Conservation (phyloP, 2,329 filamentous ascomycete species). For the Seiridium cupressi region DNA sequence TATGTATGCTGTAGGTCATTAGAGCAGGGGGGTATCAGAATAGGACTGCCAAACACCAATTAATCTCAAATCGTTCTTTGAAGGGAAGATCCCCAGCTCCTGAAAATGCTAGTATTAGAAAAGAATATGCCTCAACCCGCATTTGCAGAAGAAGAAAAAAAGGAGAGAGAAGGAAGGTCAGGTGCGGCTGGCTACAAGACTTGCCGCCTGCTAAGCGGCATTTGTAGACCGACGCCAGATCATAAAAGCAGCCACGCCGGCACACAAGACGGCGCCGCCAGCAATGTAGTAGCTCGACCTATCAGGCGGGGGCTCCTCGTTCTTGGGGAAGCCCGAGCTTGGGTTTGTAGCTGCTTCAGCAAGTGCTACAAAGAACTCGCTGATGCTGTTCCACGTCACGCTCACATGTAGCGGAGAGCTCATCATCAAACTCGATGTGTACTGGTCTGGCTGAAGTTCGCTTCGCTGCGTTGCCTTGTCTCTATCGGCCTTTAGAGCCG, state of each 20-base stretch:
- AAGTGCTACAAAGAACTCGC: conserved; percentile 87
- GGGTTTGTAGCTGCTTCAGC: conserved; percentile 92
- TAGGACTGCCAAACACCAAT: background rate
- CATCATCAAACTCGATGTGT: conserved; percentile 83
- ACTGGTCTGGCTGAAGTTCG: conserved; percentile 87
- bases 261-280: conserved; percentile 69
- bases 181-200: background rate
- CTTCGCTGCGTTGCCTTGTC: conserved; percentile 96
- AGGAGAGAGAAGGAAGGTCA: background rate
- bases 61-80: background rate
- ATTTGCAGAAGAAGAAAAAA: background rate
- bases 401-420: conserved; percentile 90
- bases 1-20: background rate
- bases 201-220: conserved; percentile 22
- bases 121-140: background rate
- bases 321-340: conserved; percentile 83
- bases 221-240: conserved; percentile 62
- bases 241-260: conserved; percentile 61
- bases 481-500: conserved; percentile 89
- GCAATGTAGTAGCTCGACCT: conserved; percentile 84
- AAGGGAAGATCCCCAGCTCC: background rate
- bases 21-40: background rate
- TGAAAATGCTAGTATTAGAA: conserved; percentile 6
- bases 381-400: conserved; percentile 90
- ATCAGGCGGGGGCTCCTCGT: conserved; percentile 81